Conservation (phyloP, 1,139 yeast species). For the Scheffersomyces insectosa region DNA sequence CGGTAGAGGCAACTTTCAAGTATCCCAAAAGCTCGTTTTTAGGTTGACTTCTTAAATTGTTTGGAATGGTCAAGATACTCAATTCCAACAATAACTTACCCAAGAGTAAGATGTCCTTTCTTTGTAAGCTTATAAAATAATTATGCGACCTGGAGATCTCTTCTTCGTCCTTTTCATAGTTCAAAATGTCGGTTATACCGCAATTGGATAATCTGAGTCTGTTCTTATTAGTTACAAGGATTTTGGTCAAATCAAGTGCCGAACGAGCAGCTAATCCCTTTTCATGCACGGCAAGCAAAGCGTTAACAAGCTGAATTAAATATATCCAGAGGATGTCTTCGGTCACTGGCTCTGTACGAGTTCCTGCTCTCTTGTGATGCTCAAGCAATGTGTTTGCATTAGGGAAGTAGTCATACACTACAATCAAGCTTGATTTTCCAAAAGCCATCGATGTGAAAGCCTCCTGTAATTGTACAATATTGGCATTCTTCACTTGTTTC, state of each 20-base stretch:
- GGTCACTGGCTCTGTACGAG: conserved; percentile 49
- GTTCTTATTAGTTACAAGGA: conserved; percentile 70
- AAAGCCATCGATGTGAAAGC: conserved; percentile 88
- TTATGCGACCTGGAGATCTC: conserved; percentile 12
- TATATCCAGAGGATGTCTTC: conserved; percentile 76
- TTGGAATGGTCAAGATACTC: conserved; percentile 45
- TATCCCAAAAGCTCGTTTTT: conserved; percentile 7
- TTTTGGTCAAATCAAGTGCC: conserved; percentile 61
- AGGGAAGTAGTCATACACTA: conserved; percentile 65
- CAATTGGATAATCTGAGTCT: conserved; percentile 71
- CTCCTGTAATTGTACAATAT: conserved; percentile 69
- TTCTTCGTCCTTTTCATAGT: conserved; percentile 36
- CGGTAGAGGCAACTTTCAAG: conserved; percentile 18
- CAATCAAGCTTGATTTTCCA: conserved; percentile 54
- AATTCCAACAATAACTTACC: conserved; percentile 63
- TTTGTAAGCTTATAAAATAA: conserved; percentile 34
- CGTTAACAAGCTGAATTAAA: conserved; percentile 70
- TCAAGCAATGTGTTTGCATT: conserved; percentile 59
- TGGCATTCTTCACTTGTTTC: conserved; percentile 59
- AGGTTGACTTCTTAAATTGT: conserved; percentile 16
- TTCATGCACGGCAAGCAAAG: conserved; percentile 62
- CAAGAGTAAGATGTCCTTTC: conserved; percentile 54
- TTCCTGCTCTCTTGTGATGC: conserved; percentile 29
- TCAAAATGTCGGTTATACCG: conserved; percentile 71
- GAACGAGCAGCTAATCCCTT: conserved; percentile 63